Evolutionary conservation across 768 basidiomycete genomes (phyloP), one percentile per base, ranked within the genome.

Genomic region (Boletus tomentosulus): DNA sequence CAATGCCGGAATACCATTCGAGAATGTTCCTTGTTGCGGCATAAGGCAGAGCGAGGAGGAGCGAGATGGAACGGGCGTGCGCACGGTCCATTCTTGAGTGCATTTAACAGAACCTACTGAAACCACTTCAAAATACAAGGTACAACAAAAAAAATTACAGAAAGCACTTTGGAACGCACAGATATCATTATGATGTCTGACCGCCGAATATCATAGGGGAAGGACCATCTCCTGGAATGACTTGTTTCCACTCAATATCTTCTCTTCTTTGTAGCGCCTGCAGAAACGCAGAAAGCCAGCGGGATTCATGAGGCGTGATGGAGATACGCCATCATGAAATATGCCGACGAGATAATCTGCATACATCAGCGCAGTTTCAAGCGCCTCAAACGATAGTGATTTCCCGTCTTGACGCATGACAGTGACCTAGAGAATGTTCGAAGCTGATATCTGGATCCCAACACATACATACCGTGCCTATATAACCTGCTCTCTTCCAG

Each of bases 361-460:
- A 28, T 67, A 73, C 67, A 71, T 70, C 61, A 70, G 63, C 34
- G 54, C 59, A 2, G 66, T 67, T 48, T 67, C 66, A 3, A 65
- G 46, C 1, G 62, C 66, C 45, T 67, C 65, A 2, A 59, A 57
- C 24, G 66, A 63, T 22, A 67, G 63, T 0, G 58, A 27, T 13
- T 61, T 61, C 39, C 57, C 54, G 37, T 67, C 66, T 57, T 59
- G 59, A 34, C 63, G 63, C 54, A 67, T 65, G 25, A 65, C 56
- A 3, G 59, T 67, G 41, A 67, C 66, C 66, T 67, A 43, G 6
- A 27, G 13, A 3, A 39, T 4, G 0, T 48, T 49, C 39, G 13
- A 46, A 7, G 31, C 11, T 24, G 31, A 10, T 27, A 28, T 27
- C 8, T 1, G 31, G 19, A 13, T 7, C 19, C 1, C 28, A 6